These are phyloP conservation scores for Lactifluus rugatus DNA, from an alignment of 768 basidiomycete species.

Conservation along the genomic window DNA sequence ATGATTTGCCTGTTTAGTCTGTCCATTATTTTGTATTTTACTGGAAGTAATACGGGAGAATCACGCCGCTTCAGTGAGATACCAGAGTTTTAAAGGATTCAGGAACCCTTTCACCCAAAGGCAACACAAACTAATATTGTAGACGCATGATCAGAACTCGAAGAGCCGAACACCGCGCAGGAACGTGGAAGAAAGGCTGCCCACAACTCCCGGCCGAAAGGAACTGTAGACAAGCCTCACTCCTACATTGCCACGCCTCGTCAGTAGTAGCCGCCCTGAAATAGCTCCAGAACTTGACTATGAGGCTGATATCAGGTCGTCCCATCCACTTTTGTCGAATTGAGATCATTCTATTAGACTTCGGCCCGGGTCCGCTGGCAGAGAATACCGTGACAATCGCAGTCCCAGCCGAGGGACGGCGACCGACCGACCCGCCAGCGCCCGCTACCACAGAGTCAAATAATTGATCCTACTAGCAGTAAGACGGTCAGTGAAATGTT, in stretches of 20 bases:
- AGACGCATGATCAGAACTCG: not conserved
- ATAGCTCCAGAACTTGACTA: not conserved
- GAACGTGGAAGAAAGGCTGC: slow-evolving; percentile 2
- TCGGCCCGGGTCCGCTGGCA: not conserved
- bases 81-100: too few species aligned
- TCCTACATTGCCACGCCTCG: not conserved
- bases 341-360: not conserved
- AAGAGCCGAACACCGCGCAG: not conserved
- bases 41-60: too few species aligned
- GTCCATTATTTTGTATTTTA: too few species aligned
- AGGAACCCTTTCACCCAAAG: too few species aligned
- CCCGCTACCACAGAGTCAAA: not conserved
- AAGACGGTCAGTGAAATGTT: too few species aligned
- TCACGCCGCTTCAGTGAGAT: too few species aligned
- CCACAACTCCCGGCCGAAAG: slow-evolving; percentile 15
- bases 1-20: too few species aligned
- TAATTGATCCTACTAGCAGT: not conserved
- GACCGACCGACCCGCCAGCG: slow-evolving; percentile 5
- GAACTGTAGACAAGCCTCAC: slow-evolving; percentile 2
- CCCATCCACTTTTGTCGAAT: not conserved
- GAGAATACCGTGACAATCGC: not conserved
- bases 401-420: slow-evolving; percentile 12
- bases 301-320: not conserved
- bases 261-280: not conserved
- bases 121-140: too few species aligned